phyloP scores from a whole-genome alignment of 164 flowering plant species.

The Tinospora cordifolia region DNA sequence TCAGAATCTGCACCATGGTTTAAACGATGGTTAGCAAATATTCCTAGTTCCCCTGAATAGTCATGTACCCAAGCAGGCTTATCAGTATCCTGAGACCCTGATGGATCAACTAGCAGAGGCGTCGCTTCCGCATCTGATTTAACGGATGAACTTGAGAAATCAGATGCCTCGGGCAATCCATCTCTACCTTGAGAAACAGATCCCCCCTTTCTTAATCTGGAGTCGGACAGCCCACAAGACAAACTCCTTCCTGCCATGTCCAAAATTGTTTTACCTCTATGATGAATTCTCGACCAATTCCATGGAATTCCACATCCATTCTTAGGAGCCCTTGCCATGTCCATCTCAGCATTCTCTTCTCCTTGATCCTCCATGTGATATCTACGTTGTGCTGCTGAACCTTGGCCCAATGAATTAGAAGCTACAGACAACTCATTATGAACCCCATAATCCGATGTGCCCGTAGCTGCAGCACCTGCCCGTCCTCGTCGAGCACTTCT shows the following conservation, averaged over 20 bases:
- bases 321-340: conserved; percentile 50
- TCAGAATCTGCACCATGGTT: conserved; percentile 59
- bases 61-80: conserved; percentile 65
- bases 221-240: conserved; percentile 83
- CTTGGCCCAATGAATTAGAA: conserved; percentile 64
- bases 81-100: conserved; percentile 55
- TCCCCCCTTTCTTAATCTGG: conserved; percentile 50
- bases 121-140: conserved; percentile 67
- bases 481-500: conserved; percentile 51
- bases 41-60: conserved; percentile 91
- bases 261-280: conserved; percentile 72
- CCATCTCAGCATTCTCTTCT: conserved; percentile 33
- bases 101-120: conserved; percentile 70
- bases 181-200: conserved; percentile 24
- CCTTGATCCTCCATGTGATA: conserved; percentile 34
- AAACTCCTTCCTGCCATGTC: conserved; percentile 94
- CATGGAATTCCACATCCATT: conserved; percentile 95
- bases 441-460: conserved; percentile 40
- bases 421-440: conserved; percentile 72
- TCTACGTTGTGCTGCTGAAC: conserved; percentile 31
- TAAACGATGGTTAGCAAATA: conserved; percentile 57
- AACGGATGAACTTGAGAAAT: conserved; percentile 44
- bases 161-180: conserved; percentile 42
- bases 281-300: conserved; percentile 97
- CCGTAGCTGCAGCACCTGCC: conserved; percentile 16